Evolutionary conservation across 352 stramenopile genomes (phyloP).

Genomic region (Pythium dissotocum): DNA sequence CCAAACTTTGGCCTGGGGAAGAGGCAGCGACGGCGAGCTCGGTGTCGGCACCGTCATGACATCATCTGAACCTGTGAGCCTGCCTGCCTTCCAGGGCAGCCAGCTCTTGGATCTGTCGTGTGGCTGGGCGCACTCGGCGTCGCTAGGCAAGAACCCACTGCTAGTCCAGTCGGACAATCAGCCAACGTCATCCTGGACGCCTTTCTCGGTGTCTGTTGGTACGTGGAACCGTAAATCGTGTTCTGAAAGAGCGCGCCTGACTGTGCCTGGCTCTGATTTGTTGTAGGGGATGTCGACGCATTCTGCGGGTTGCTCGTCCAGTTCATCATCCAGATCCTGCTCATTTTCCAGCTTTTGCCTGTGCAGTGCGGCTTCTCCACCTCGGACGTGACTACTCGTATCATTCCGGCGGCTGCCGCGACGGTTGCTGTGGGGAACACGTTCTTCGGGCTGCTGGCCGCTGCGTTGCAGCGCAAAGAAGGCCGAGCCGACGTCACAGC

Average conservation of each 20-base stretch:
- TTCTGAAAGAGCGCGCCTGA: background rate
- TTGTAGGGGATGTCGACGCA: slow-evolving; percentile 37
- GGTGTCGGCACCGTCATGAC: slow-evolving; percentile 32
- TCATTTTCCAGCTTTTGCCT: slow-evolving; percentile 35
- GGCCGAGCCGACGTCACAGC: slow-evolving; percentile 34
- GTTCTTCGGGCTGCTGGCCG: slow-evolving; percentile 33
- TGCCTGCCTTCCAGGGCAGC: slow-evolving; percentile 21
- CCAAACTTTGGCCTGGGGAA: slow-evolving; percentile 37
- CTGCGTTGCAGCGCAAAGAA: slow-evolving; percentile 28
- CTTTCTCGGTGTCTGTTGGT: slow-evolving; percentile 19
- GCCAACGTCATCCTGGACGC: slow-evolving; percentile 7
- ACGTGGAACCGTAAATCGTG: background rate
- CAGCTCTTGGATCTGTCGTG: slow-evolving; percentile 29
- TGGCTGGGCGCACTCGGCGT: slow-evolving; percentile 36
- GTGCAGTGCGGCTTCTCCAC: slow-evolving; percentile 32
- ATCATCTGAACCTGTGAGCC: slow-evolving; percentile 9
- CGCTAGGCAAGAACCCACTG: slow-evolving; percentile 22
- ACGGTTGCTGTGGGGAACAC: slow-evolving; percentile 37
- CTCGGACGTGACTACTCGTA: slow-evolving; percentile 19
- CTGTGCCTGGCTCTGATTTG: background rate
- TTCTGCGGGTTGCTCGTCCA: slow-evolving; percentile 44
- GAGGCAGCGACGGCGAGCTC: slow-evolving; percentile 43
- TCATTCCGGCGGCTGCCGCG: slow-evolving; percentile 35
- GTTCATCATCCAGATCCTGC: slow-evolving; percentile 42
- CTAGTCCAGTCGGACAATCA: slow-evolving; percentile 16